Conservation (phyloP, 306 rosid species). For the Delonix regia region DNA sequence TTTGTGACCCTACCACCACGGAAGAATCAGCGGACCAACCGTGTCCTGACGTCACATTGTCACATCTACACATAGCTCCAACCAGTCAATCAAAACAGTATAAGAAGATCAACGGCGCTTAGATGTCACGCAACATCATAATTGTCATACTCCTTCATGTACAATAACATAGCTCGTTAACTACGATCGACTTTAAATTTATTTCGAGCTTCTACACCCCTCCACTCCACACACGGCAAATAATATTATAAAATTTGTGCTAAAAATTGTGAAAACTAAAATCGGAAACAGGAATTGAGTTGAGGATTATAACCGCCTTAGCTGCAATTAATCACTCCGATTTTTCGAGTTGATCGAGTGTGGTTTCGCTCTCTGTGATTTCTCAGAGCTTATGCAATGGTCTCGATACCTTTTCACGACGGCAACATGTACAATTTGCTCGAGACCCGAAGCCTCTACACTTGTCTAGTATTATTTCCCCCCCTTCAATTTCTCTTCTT, state of each 20-base stretch:
- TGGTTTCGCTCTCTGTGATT: constrained; percentile 4
- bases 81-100: neutral
- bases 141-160: neutral
- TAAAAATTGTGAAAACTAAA: neutral
- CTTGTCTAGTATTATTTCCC: constrained; percentile 51
- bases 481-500: neutral
- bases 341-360: constrained; percentile 1
- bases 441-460: constrained; percentile 51
- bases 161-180: neutral
- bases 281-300: neutral
- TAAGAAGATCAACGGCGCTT: constrained; percentile 20
- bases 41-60: too few relatives aligned
- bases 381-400: constrained; percentile 58
- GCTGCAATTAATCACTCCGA: constrained; percentile 38
- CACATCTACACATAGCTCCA: too few relatives aligned
- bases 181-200: neutral
- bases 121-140: constrained; percentile 32
- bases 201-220: neutral
- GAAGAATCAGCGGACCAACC: neutral
- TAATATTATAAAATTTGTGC: neutral
- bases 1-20: neutral
- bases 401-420: constrained; percentile 66
- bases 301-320: constrained; percentile 42
- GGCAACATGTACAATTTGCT: constrained; percentile 68
- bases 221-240: neutral